A percentile compares a stretch with the other conserved stretches of the same genome.
phyloP scores from a whole-genome alignment of 192 early-diverging fungal species.

The Backusella circina region DNA sequence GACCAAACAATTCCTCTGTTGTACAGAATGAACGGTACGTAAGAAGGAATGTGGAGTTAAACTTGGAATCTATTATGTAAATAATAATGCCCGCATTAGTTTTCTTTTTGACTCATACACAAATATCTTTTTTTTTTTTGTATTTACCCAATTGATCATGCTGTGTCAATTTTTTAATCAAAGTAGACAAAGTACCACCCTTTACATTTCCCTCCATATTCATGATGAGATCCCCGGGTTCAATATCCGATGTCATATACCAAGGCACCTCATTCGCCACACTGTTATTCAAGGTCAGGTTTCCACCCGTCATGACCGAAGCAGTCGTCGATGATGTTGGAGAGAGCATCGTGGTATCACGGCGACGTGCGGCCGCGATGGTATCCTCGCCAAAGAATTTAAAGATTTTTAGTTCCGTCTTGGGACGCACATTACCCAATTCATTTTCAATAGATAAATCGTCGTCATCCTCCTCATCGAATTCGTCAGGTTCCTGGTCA shows the following conservation, averaged over 20 bases:
- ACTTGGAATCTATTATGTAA: conserved; percentile 59
- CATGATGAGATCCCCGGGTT: conserved; percentile 60
- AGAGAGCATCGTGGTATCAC: conserved; percentile 6
- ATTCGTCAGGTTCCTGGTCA: not conserved
- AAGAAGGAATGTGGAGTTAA: conserved; percentile 81
- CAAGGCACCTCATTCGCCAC: conserved; percentile 31
- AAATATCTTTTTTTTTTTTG: not conserved
- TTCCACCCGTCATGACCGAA: not conserved
- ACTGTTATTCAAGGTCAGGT: not conserved
- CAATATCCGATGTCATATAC: conserved; percentile 66
- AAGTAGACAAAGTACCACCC: conserved; percentile 71
- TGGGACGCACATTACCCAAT: not conserved
- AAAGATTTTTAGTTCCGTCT: conserved; percentile 42
- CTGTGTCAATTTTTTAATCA: conserved; percentile 76
- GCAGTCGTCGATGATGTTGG: not conserved
- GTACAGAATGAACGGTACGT: conserved; percentile 90
- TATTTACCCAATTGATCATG: conserved; percentile 62
- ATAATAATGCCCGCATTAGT: conserved; percentile 2
- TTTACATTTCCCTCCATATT: conserved; percentile 80
- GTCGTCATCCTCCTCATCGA: not conserved
- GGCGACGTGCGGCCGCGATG: not conserved
- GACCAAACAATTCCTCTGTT: conserved; percentile 73
- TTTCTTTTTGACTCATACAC: no score
- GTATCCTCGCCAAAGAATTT: conserved; percentile 61
- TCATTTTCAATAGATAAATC: not conserved